These are phyloP conservation scores for Saccharomycopsis olivae DNA, from an alignment of 805 yeast genomes.

Conservation along the genomic window DNA sequence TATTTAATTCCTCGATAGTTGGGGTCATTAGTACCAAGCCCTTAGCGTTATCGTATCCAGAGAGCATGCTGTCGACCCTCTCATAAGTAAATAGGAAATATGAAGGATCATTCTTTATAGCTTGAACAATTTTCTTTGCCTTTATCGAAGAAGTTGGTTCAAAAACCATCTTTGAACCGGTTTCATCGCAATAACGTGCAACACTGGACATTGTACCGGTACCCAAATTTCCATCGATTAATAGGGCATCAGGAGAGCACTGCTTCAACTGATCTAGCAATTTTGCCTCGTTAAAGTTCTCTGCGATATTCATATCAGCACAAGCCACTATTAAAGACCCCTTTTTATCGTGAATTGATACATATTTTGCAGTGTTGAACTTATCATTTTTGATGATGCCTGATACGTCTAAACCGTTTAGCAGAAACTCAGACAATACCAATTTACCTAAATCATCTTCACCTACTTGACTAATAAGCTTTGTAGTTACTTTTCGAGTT, in stretches of 20 bases:
- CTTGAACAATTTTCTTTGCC: conserved; percentile 36
- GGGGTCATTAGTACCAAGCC: conserved; percentile 38
- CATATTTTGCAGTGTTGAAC: conserved; percentile 56
- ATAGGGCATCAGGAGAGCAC: conserved; percentile 37
- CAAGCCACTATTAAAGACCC: conserved; percentile 69
- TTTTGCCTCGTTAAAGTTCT: conserved; percentile 34
- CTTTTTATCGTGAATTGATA: conserved; percentile 47
- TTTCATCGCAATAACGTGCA: conserved; percentile 18
- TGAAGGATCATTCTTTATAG: conserved; percentile 6
- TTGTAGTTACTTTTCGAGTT: conserved; percentile 18
- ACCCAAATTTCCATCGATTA: conserved; percentile 63
- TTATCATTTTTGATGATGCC: conserved; percentile 29
- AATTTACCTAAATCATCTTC: conserved; percentile 43
- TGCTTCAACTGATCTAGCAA: conserved; percentile 31
- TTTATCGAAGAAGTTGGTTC: conserved; percentile 77
- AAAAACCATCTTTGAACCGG: conserved; percentile 32
- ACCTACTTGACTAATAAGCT: conserved; percentile 52
- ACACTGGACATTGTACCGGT: conserved; percentile 30
- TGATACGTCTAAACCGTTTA: conserved; percentile 20
- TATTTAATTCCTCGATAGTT: conserved; percentile 48
- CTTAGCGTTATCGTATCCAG: not conserved
- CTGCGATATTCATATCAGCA: conserved; percentile 75
- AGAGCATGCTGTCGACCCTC: not conserved
- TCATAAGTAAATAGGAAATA: conserved; percentile 31
- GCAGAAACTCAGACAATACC: conserved; percentile 25